Conservation (phyloP, 805 yeast genomes). For the Priceomyces melissophilus region DNA sequence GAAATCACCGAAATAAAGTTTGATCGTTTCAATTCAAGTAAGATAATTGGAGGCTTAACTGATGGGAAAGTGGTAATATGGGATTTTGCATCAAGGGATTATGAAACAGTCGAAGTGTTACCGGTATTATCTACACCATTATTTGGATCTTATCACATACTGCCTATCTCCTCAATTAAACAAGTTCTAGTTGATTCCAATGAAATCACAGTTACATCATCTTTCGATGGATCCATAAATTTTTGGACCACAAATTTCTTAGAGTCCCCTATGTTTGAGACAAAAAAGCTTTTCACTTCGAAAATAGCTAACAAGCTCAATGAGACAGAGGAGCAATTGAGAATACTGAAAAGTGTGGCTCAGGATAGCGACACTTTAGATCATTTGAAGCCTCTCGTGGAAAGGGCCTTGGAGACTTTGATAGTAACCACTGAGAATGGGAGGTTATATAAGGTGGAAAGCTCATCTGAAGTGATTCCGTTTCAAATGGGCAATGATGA, state of each 20-base stretch:
- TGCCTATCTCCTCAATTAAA: constrained; percentile 20
- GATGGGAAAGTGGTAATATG: constrained; percentile 53
- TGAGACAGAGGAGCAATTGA: constrained; percentile 2
- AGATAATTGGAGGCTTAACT: constrained; percentile 46
- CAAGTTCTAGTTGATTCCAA: constrained; percentile 20
- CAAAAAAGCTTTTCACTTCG: constrained; percentile 12
- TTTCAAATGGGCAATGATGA: constrained; percentile 5
- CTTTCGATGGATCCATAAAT: constrained; percentile 26
- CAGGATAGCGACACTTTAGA: neutral
- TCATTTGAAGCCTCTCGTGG: constrained; percentile 6
- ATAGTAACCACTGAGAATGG: constrained; percentile 20
- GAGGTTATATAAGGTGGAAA: constrained; percentile 14
- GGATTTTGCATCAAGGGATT: constrained; percentile 31
- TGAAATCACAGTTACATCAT: constrained; percentile 18
- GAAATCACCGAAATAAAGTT: constrained; percentile 38
- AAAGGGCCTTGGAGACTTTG: constrained; percentile 16
- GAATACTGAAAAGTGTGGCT: constrained; percentile 1
- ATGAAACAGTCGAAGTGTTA: constrained; percentile 12
- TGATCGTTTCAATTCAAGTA: constrained; percentile 32
- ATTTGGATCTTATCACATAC: constrained; percentile 17
- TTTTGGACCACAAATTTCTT: constrained; percentile 33
- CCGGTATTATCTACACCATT: constrained; percentile 23
- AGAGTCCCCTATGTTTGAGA: constrained; percentile 23
- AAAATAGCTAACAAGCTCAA: neutral
- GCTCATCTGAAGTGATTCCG: constrained; percentile 12